A percentile compares a stretch with the other conserved stretches of the same genome.
Evolutionary conservation across 169 alveolate genomes (phyloP).

Genomic region (Eimeria praecox): DNA sequence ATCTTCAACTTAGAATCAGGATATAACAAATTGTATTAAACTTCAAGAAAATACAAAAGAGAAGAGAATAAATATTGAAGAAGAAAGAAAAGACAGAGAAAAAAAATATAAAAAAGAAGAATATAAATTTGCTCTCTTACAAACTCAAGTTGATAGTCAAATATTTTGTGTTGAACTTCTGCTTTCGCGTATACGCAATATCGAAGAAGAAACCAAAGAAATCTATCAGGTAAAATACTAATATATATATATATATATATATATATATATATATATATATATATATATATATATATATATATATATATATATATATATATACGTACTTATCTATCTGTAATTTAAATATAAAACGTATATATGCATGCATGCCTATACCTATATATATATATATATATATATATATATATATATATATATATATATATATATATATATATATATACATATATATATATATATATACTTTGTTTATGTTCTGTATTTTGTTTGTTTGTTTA

Average conservation of each 20-base stretch:
- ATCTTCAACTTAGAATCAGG: neutral
- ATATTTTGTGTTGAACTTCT: constrained; percentile 5
- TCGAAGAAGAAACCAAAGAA: neutral
- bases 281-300: too few species aligned
- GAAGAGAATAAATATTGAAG: too few species aligned
- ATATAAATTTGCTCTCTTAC: neutral
- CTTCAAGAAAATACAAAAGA: neutral
- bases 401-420: too few species aligned
- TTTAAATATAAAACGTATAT: neutral
- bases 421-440: too few species aligned
- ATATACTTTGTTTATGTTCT: too few species aligned
- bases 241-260: neutral
- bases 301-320: too few species aligned
- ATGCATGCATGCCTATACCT: neutral
- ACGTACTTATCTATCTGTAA: neutral
- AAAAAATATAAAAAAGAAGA: neutral
- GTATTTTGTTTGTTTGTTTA: too few species aligned
- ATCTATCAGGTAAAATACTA: neutral
- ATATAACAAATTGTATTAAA: too few species aligned
- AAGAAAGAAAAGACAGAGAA: neutral
- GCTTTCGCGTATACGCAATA: neutral
- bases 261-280: too few species aligned
- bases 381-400: too few species aligned
- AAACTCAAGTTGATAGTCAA: neutral
- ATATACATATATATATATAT: too few species aligned